phyloP scores from a whole-genome alignment of 768 basidiomycete species.

The Termitomyces sp. region DNA sequence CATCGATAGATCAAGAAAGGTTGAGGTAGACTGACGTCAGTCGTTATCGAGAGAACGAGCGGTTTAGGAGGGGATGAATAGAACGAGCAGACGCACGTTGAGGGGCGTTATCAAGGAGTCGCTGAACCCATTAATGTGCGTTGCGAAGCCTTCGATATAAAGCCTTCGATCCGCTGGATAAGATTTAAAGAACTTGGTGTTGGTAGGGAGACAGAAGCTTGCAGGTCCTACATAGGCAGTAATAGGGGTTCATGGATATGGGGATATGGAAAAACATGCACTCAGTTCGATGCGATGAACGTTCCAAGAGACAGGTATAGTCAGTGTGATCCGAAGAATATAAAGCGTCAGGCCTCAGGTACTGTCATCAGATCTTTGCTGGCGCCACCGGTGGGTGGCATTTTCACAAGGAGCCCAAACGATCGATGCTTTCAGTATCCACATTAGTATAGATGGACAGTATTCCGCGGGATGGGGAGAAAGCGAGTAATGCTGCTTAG shows the following conservation, averaged over 20 bases:
- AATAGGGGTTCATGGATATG: neutral
- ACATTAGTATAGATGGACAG: neutral
- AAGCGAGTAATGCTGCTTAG: neutral
- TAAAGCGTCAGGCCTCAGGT: too few species aligned
- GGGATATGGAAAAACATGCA: neutral
- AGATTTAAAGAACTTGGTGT: neutral
- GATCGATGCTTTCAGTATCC: neutral
- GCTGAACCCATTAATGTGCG: constrained; percentile 2
- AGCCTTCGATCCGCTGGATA: neutral
- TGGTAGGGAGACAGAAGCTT: constrained; percentile 1
- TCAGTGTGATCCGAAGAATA: neutral
- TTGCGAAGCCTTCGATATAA: constrained; percentile 5
- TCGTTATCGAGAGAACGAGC: neutral
- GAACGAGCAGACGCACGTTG: constrained; percentile 1
- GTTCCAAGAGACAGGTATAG: neutral
- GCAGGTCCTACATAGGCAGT: neutral
- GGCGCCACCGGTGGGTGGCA: neutral
- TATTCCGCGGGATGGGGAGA: neutral
- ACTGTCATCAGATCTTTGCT: neutral
- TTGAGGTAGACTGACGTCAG: constrained; percentile 4
- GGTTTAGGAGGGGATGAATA: neutral
- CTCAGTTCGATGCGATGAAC: neutral
- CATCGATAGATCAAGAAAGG: neutral
- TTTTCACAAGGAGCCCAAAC: neutral
- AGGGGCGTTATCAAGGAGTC: constrained; percentile 4